Conservation (phyloP, 192 early-diverging fungal species). For the Dissophora ornata region DNA sequence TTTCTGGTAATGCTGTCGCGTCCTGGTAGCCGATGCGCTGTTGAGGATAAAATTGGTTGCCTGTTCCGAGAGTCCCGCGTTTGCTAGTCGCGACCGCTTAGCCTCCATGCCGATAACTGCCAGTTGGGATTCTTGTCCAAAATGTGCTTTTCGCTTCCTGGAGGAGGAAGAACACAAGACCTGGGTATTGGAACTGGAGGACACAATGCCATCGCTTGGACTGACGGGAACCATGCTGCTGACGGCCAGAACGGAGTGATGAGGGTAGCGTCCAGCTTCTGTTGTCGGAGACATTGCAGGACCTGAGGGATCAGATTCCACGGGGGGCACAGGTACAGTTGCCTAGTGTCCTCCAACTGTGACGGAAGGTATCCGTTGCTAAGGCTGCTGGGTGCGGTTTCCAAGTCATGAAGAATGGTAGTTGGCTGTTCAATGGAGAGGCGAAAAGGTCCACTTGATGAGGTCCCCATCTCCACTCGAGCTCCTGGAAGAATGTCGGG, state of each 20-base stretch:
- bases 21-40: slow-evolving; percentile 1
- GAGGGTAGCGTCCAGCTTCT: not conserved
- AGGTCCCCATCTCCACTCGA: slow-evolving; percentile 3
- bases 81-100: slow-evolving; percentile 1
- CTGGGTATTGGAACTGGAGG: not conserved
- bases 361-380: slow-evolving; percentile 6
- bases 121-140: slow-evolving; percentile 18
- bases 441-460: slow-evolving; percentile 38
- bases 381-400: slow-evolving; percentile 7
- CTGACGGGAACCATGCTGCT: slow-evolving; percentile 25
- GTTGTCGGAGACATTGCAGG: not conserved
- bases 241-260: slow-evolving; percentile 13
- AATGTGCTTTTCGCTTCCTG: slow-evolving; percentile 4
- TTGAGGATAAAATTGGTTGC: slow-evolving; percentile 3
- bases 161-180: not conserved
- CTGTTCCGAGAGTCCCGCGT: slow-evolving; percentile 1
- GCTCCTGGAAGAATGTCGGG: not conserved
- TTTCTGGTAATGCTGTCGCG: slow-evolving; percentile 4
- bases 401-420: slow-evolving; percentile 30
- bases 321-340: slow-evolving; percentile 30
- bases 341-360: not conserved
- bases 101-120: not conserved
- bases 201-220: not conserved
- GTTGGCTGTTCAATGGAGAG: not conserved
- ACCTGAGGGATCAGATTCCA: slow-evolving; percentile 22